Base-by-base conservation (phyloP, 441 rosid species). In the Isatis lusitanica region DNA sequence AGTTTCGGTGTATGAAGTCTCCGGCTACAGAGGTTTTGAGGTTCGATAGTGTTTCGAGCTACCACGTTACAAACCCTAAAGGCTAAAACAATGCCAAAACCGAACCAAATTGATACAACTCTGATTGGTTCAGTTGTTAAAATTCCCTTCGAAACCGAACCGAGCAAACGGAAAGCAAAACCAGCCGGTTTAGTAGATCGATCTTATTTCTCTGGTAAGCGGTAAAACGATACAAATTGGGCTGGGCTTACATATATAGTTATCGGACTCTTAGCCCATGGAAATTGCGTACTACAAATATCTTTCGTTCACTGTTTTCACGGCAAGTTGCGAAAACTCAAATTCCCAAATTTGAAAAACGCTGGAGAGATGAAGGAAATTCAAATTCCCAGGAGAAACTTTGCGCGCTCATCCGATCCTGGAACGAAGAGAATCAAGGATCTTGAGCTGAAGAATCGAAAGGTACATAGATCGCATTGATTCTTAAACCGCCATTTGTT, bases 301-400 rank as follows among this genome's bases (percentile, higher is more conserved):
- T 71, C 36, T 64, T 2, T 9, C 30, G 33, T n/a, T 44, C 50
- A 36, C 64, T 15, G 7, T 30, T 43, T 59, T 68, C 65, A 55
- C 57, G 28, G 28, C 24, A 26, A 4, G 35, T 63, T 42, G 4
- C 70, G 21, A 31, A 6, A 31, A 60, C 12, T 61, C 15, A 0
- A 51, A 17, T 50, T 35, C 52, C 67, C 16, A 39, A 66, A 55
- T 38, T 75, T 47, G 38, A 75, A 44, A 26, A 69, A 35, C 24
- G 28, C 6, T 35, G 9, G 74, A 68, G 68, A 51, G 65, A 75
- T 72, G 81, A 78, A 78, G 66, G 81, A 78, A 53, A 67, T 61
- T 67, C 81, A 73, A 78, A 78, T 53, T 67, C 70, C 74, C 74
- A 67, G 74, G 74, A 78, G 44, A 38, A 72, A 15, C 55, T 66